A percentile compares a stretch with the other conserved stretches of the same genome.
Evolutionary conservation across 164 flowering plant genomes (phyloP).

Genomic region (Houttuynia cordata): DNA sequence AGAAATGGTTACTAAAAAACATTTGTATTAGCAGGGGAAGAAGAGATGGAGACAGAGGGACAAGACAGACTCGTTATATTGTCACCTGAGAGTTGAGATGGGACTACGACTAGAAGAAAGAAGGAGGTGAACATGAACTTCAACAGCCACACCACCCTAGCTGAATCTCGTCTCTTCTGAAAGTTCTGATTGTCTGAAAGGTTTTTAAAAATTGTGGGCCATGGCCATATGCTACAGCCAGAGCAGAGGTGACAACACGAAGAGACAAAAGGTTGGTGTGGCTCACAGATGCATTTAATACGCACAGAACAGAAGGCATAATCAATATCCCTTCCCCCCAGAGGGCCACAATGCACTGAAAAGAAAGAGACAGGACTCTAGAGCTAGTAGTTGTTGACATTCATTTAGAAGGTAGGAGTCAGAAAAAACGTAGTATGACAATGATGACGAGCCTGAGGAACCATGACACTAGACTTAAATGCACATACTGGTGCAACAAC

Average conservation of each 20-base stretch:
- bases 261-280: background rate
- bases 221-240: background rate
- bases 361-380: background rate
- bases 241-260: background rate
- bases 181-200: background rate
- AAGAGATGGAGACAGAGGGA: background rate
- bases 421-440: slow-evolving; percentile 8
- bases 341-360: slow-evolving; percentile 1
- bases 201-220: background rate
- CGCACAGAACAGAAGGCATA: slow-evolving; percentile 1
- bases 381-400: background rate
- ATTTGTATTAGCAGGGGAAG: too few relatives aligned
- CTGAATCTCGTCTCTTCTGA: too few relatives aligned
- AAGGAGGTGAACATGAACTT: background rate
- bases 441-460: slow-evolving; percentile 9
- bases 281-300: background rate
- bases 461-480: slow-evolving; percentile 3
- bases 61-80: background rate
- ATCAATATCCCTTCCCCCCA: slow-evolving; percentile 1
- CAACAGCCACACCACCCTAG: too few relatives aligned
- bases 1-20: too few relatives aligned
- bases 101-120: background rate
- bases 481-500: slow-evolving; percentile 1
- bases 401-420: slow-evolving; percentile 8
- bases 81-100: background rate